A percentile compares a stretch with the other conserved stretches of the same genome.
Conservation (phyloP, 2,329 filamentous ascomycete species). For the Fusarium acutatum region DNA sequence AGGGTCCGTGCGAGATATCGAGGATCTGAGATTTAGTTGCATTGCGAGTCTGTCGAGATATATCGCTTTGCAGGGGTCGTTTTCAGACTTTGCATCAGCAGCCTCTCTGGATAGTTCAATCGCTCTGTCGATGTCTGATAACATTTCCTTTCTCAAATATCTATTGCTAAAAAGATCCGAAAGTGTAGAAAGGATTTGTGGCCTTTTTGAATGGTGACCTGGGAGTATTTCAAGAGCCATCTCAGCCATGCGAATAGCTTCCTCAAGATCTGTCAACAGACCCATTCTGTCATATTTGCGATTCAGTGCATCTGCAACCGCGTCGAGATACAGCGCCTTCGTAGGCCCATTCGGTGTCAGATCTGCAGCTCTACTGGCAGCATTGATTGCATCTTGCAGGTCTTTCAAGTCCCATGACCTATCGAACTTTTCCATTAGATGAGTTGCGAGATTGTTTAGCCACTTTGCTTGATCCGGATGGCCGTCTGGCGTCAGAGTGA, state of each 20-base stretch:
- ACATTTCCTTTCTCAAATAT: not conserved
- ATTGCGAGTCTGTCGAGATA: not conserved
- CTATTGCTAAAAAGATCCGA: not conserved
- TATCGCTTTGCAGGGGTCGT: not conserved
- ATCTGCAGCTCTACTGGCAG: not conserved
- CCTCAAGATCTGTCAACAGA: not conserved
- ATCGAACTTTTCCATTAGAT: not conserved
- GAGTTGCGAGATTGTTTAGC: not conserved
- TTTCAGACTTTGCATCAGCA: not conserved
- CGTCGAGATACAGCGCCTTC: not conserved
- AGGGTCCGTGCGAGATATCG: not conserved
- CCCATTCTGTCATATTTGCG: not conserved
- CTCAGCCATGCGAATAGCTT: not conserved
- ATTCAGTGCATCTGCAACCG: not conserved
- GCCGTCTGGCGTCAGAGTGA: not conserved
- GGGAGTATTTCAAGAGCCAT: not conserved
- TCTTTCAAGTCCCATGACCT: not conserved
- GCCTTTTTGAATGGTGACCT: not conserved
- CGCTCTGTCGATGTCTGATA: not conserved
- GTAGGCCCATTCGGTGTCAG: not conserved
- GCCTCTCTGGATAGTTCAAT: not conserved
- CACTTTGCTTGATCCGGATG: not conserved
- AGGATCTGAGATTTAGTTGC: not conserved
- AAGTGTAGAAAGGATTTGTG: not conserved
- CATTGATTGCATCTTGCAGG: not conserved